Conservation (phyloP, 1,284 basidiomycete genomes). For the Fomitopsis betulina region DNA sequence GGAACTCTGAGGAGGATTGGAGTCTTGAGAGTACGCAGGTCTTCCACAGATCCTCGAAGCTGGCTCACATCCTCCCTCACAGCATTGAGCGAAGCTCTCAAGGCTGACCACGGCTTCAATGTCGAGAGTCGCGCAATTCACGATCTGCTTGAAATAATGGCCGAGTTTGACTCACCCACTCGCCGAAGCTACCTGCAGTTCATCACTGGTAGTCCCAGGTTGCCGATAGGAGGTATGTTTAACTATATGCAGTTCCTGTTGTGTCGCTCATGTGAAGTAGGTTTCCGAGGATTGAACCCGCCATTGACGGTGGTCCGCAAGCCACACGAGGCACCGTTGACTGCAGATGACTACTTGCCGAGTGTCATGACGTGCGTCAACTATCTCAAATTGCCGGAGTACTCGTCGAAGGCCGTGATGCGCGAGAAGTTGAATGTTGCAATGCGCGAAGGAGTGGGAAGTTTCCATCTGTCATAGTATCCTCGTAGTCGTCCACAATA, state of each 20-base stretch:
- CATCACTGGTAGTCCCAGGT: slow-evolving; percentile 92
- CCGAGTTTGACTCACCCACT: slow-evolving; percentile 67
- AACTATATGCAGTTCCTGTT: background rate
- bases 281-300: slow-evolving; percentile 94
- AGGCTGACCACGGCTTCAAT: slow-evolving; percentile 98
- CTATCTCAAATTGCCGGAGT: slow-evolving; percentile 93
- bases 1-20: slow-evolving; percentile 96
- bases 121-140: slow-evolving; percentile 89
- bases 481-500: slow-evolving; percentile 1
- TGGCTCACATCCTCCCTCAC: slow-evolving; percentile 14
- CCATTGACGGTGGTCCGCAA: slow-evolving; percentile 96
- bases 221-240: slow-evolving; percentile 84
- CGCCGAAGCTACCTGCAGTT: slow-evolving; percentile 94
- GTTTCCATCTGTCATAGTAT: slow-evolving; percentile 87
- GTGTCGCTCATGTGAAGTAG: slow-evolving; percentile 33
- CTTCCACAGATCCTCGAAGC: background rate
- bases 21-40: slow-evolving; percentile 71
- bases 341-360: slow-evolving; percentile 92
- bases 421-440: slow-evolving; percentile 76
- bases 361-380: slow-evolving; percentile 99
- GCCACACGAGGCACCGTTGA: slow-evolving; percentile 86
- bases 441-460: slow-evolving; percentile 88
- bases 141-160: slow-evolving; percentile 85
- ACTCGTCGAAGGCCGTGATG: slow-evolving; percentile 81
- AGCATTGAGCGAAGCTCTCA: slow-evolving; percentile 89